Conservation (phyloP, 139 green algal genomes). For the Chlorella sp. region DNA sequence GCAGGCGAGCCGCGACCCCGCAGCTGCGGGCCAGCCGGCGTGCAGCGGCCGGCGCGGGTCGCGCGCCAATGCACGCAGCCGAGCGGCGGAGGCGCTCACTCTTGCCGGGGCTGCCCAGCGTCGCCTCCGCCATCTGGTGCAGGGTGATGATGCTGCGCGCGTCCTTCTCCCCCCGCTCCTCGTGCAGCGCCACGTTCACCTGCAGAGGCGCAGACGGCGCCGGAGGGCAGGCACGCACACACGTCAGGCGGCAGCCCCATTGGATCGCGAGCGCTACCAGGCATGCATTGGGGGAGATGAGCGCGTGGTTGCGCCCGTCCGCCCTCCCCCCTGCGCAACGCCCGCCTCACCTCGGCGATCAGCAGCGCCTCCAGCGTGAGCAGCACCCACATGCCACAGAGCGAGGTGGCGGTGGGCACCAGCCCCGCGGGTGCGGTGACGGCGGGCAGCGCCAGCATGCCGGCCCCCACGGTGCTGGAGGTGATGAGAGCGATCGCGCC, state of each 20-base stretch:
- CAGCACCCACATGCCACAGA: conserved; percentile 56
- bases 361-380: conserved; percentile 63
- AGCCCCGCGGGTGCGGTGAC: conserved; percentile 56
- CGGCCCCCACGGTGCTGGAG: conserved; percentile 65
- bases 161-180: neutral
- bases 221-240: no score
- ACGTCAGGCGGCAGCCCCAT: no score
- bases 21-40: no score
- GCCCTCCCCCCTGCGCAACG: no score
- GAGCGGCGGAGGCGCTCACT: no score
- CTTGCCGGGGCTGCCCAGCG: conserved; percentile 49
- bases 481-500: conserved; percentile 66
- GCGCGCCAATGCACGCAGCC: no score
- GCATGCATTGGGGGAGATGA: neutral
- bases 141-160: conserved; percentile 51
- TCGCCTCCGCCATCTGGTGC: conserved; percentile 59
- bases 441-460: conserved; percentile 68
- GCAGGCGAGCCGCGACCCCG: no score
- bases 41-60: no score
- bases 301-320: no score
- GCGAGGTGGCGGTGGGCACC: conserved; percentile 33
- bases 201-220: no score
- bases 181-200: no score
- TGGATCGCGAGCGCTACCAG: no score
- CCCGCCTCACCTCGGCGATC: conserved; percentile 77